A percentile compares a stretch with the other conserved stretches of the same genome.
These are phyloP conservation scores for Boechera stricta DNA, from an alignment of 345 rosid species.

Conservation along the genomic window DNA sequence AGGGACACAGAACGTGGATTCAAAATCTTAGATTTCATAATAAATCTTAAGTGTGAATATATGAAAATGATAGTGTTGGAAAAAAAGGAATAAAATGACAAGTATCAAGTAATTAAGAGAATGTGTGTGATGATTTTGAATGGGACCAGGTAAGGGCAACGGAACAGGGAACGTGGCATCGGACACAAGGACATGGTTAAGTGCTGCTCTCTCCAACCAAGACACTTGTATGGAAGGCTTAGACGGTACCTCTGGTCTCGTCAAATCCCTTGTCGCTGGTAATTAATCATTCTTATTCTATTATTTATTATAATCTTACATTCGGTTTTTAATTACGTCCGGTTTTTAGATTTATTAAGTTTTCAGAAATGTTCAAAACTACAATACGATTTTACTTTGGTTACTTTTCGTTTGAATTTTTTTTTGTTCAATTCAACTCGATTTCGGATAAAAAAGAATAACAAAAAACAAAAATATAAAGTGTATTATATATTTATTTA, in stretches of 20 bases:
- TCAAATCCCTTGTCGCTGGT: conserved; percentile 56
- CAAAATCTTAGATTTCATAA: conserved; percentile 1
- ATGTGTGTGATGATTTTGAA: conserved; percentile 2
- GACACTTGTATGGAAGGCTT: conserved; percentile 88
- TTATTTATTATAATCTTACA: neutral
- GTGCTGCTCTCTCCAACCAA: conserved; percentile 84
- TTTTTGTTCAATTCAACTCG: no score
- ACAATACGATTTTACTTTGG: no score
- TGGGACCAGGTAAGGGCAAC: conserved; percentile 63
- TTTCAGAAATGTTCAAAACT: no score
- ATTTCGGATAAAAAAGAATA: no score
- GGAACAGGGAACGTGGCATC: conserved; percentile 73
- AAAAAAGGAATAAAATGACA: neutral
- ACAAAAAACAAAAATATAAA: no score
- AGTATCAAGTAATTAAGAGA: conserved; percentile 12
- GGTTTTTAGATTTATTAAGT: no score
- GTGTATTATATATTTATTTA: no score
- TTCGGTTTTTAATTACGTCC: neutral
- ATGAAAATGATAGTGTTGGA: conserved; percentile 40
- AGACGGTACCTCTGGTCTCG: conserved; percentile 62
- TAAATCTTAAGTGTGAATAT: conserved; percentile 34
- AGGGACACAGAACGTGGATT: conserved; percentile 39
- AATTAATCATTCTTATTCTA: neutral
- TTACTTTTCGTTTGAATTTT: no score
- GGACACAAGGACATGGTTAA: conserved; percentile 77